Base-by-base conservation (phyloP, 257 asterid species). In the Eucommia ulmoides region DNA sequence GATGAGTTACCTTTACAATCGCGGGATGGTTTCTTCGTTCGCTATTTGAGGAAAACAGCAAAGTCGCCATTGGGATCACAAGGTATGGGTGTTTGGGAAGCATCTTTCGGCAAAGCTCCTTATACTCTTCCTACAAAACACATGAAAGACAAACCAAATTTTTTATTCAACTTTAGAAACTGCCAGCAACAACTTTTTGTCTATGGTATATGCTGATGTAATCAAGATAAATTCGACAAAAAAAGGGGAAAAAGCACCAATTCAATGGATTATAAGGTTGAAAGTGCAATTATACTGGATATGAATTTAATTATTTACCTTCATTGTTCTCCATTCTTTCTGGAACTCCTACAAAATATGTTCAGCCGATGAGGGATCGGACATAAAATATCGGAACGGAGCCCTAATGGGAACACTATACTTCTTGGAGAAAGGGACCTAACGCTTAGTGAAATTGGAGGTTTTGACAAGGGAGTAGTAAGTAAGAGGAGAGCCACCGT, bases 341-440 rank as follows among this genome's bases (percentile, higher is more conserved):
- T 41, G 59, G 18, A 71, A 71, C 16, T 66, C 63, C 1, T 26
- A 35, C 2, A 67, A 58, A 19, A 5, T n/a, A 19, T 53, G 18
- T 19, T 18, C 20, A 2, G 49, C 4, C 4, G 50, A 25, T 25
- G 6, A 17, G 12, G 24, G 41, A 4, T 41, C 22, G 20, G 17
- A 22, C 2, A 7, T 51, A 55, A 71, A 71, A 21, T 62, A 66
- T 22, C 62, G 62, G 21, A 66, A 71, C 38, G 77, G 77, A 7
- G 77, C 77, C 35, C 77, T 58, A 48, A 62, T 47, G 1, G 41
- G 21, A 45, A 66, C 21, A 16, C 59, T 52, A 46, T 62, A 52
- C 51, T 66, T 71, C 45, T 63, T 66, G 25, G 67, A 62, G 38
- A 71, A 71, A 6, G 77, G 74, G 24, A 71, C 62, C 77, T 73